Percentiles rank a stretch among this genome's conserved stretches.
phyloP scores from a whole-genome alignment of 1,284 basidiomycete species.

The Moesziomyces globuligerus region DNA sequence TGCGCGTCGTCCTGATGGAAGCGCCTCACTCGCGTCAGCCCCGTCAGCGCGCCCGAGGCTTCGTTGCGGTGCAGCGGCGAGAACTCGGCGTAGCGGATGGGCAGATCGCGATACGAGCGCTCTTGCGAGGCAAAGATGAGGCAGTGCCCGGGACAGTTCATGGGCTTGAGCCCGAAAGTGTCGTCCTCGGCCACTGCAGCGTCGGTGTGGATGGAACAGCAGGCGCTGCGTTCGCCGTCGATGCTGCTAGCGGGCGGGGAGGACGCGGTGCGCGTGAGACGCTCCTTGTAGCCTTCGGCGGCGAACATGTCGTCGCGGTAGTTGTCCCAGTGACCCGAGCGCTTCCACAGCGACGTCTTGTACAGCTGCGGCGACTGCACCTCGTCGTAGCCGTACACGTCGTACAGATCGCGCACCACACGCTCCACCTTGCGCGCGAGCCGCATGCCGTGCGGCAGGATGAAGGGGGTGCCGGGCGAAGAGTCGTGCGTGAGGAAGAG shows the following conservation, averaged over 20 bases:
- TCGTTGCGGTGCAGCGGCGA: conserved; percentile 64
- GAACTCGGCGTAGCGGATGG: conserved; percentile 63
- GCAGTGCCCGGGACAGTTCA: conserved; percentile 66
- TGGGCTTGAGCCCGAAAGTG: conserved; percentile 63
- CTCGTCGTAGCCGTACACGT: conserved; percentile 64
- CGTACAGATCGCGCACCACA: conserved; percentile 65
- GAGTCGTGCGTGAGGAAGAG: conserved; percentile 65
- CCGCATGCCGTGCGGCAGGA: conserved; percentile 65
- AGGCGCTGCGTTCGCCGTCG: conserved; percentile 10
- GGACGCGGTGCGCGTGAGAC: conserved; percentile 6
- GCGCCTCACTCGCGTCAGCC: conserved; percentile 60
- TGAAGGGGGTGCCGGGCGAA: conserved; percentile 65
- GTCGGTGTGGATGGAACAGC: conserved; percentile 34
- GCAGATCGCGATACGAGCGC: conserved; percentile 61
- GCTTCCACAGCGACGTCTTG: conserved; percentile 61
- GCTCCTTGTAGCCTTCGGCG: conserved; percentile 59
- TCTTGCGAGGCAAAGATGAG: conserved; percentile 59
- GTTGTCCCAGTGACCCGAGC: conserved; percentile 66
- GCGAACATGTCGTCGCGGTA: conserved; percentile 67
- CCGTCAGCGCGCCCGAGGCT: conserved; percentile 58
- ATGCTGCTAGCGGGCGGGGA: conserved; percentile 2
- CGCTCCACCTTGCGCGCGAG: conserved; percentile 60
- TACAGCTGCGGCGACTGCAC: conserved; percentile 65
- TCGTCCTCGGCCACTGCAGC: conserved; percentile 17
- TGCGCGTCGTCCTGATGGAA: conserved; percentile 67